These are phyloP conservation scores for Beauveria caledonica DNA, from an alignment of 2,329 filamentous ascomycete species.

Conservation along the genomic window DNA sequence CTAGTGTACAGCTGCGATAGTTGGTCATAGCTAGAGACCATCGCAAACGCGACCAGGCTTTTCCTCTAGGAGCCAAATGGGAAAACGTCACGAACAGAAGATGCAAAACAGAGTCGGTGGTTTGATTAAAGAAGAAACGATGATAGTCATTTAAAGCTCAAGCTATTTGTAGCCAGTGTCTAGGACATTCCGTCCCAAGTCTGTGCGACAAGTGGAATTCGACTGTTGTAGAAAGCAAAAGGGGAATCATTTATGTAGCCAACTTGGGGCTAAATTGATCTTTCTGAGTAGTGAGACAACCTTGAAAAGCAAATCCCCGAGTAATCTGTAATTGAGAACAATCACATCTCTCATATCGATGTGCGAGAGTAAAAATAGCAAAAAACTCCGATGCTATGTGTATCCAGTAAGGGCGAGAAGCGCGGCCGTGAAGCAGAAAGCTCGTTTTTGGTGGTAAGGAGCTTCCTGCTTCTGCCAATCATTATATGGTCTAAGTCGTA, in stretches of 20 bases:
- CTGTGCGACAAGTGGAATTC: background rate
- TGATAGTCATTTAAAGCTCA: background rate
- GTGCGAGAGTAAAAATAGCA: background rate
- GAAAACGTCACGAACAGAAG: background rate
- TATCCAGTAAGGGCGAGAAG: background rate
- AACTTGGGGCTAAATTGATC: background rate
- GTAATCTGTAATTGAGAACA: background rate
- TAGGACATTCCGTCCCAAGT: constrained; percentile 1
- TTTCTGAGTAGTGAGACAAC: background rate
- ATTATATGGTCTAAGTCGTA: constrained; percentile 8
- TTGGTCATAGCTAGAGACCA: no score
- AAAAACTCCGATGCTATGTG: constrained; percentile 6
- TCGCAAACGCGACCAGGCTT: no score
- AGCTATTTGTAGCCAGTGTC: background rate
- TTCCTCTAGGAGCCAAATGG: background rate
- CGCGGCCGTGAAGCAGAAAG: constrained; percentile 1
- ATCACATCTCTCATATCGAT: background rate
- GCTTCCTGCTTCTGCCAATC: constrained; percentile 4
- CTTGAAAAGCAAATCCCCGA: background rate
- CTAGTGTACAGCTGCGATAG: no score
- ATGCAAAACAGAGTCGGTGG: background rate
- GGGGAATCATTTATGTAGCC: constrained; percentile 4
- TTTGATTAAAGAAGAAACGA: background rate
- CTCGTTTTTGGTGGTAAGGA: background rate
- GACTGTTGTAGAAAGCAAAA: constrained; percentile 2